Evolutionary conservation across 345 rosid genomes (phyloP).

Genomic region (Euphorbia pulcherrima): DNA sequence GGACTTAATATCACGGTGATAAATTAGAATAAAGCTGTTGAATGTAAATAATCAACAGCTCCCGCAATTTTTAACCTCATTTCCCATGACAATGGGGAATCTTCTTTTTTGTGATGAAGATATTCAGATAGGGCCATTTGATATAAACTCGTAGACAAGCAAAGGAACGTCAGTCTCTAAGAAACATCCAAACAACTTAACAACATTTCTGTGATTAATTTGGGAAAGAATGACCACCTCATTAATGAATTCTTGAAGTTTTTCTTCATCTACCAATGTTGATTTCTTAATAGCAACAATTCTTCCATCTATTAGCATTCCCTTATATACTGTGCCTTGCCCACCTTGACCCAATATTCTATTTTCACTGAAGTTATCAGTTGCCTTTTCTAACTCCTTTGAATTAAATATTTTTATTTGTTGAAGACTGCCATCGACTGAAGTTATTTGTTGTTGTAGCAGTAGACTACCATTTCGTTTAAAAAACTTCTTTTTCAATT

Average conservation of each 20-base stretch:
- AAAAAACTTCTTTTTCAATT: not conserved
- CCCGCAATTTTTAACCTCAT: not conserved
- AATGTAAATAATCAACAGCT: not conserved
- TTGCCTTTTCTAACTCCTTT: not conserved
- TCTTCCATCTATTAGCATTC: no score
- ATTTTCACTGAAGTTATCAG: not conserved
- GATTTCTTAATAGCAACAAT: no score
- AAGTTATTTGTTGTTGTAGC: not conserved
- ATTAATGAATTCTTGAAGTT: no score
- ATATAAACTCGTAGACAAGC: no score
- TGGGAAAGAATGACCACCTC: no score
- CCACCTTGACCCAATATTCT: not conserved
- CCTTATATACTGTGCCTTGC: not conserved
- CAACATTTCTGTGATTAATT: not conserved
- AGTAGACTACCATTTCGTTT: not conserved
- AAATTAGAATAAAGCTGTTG: not conserved
- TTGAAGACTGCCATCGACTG: not conserved
- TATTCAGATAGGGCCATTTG: no score
- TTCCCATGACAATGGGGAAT: no score
- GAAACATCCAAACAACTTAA: no score
- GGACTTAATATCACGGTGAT: constrained; percentile 4
- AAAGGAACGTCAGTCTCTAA: no score
- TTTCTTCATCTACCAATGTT: no score
- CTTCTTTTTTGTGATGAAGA: no score
- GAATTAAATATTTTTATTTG: not conserved